phyloP scores from a whole-genome alignment of 139 green algal genomes.

The Picochlorum sp. region DNA sequence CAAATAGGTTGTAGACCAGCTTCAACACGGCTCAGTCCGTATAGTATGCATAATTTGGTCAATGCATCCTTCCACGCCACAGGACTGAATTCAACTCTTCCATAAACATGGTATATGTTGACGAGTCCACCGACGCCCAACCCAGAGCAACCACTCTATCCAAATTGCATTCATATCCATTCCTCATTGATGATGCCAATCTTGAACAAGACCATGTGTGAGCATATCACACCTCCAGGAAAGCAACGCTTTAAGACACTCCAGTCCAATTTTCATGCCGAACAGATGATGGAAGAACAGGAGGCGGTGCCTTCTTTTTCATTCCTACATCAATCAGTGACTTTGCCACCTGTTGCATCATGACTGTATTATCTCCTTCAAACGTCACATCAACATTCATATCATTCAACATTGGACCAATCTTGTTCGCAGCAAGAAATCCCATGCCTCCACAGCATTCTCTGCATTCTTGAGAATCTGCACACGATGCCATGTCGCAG shows the following conservation, averaged over 20 bases:
- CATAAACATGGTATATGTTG: conserved; percentile 43
- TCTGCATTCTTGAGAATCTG: conserved; percentile 64
- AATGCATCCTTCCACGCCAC: conserved; percentile 10
- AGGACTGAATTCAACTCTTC: conserved; percentile 22
- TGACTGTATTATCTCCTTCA: conserved; percentile 88
- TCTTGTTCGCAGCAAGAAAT: conserved; percentile 74
- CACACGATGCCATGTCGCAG: conserved; percentile 68
- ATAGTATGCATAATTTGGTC: conserved; percentile 38
- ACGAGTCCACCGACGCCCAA: conserved; percentile 61
- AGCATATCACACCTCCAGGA: conserved; percentile 19
- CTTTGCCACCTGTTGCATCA: conserved; percentile 67
- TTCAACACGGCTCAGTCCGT: conserved; percentile 52
- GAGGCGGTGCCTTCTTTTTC: conserved; percentile 4
- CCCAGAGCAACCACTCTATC: conserved; percentile 64
- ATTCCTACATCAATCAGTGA: conserved; percentile 30
- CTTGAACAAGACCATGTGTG: conserved; percentile 29
- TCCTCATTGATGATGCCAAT: conserved; percentile 20
- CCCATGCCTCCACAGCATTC: conserved; percentile 78
- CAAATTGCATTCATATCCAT: conserved; percentile 49
- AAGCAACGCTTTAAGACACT: conserved; percentile 37
- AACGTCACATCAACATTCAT: conserved; percentile 86
- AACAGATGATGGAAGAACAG: background rate
- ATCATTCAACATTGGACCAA: conserved; percentile 75
- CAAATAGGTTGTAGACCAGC: conserved; percentile 39
- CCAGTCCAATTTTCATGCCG: background rate